phyloP scores from a whole-genome alignment of 2,329 filamentous ascomycete genomes.

The Sclerotinia nivalis region DNA sequence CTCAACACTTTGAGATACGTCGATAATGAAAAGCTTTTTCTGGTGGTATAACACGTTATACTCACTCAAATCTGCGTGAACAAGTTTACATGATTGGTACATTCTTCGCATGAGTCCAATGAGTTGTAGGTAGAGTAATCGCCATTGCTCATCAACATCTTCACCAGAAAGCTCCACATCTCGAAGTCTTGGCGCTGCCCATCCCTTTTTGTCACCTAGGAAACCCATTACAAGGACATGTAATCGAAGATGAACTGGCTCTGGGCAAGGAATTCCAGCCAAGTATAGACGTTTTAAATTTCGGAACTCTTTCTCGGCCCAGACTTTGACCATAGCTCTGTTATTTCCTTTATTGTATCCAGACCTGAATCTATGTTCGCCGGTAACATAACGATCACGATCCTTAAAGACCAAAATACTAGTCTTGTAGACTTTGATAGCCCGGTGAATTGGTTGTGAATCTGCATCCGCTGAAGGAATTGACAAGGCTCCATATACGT shows the following conservation, averaged over 20 bases:
- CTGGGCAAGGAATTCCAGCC: conserved; percentile 85
- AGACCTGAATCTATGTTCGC: conserved; percentile 86
- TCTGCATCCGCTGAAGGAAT: conserved; percentile 53
- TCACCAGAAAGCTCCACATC: conserved; percentile 75
- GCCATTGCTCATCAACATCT: conserved; percentile 72
- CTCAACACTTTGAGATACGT: conserved; percentile 96
- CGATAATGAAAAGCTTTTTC: conserved; percentile 84
- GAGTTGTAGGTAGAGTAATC: conserved; percentile 76
- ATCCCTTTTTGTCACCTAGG: conserved; percentile 81
- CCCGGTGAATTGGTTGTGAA: conserved; percentile 66
- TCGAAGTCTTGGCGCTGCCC: conserved; percentile 83
- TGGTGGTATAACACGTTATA: conserved; percentile 96
- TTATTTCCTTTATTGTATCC: conserved; percentile 95
- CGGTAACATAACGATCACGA: conserved; percentile 90
- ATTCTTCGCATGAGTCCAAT: conserved; percentile 87
- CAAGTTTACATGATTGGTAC: conserved; percentile 88
- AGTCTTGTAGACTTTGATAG: conserved; percentile 99
- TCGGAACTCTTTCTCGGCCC: conserved; percentile 98
- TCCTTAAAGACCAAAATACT: conserved; percentile 98
- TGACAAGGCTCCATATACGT: conserved; percentile 88
- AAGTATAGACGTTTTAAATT: conserved; percentile 83
- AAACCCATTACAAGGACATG: conserved; percentile 96
- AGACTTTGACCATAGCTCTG: conserved; percentile 95
- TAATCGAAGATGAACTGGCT: conserved; percentile 84
- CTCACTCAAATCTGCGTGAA: conserved; percentile 96